A percentile compares a stretch with the other conserved stretches of the same genome.
These are phyloP conservation scores for Spergularia bocconei DNA, from an alignment of 148 eudicot species.

Conservation along the genomic window DNA sequence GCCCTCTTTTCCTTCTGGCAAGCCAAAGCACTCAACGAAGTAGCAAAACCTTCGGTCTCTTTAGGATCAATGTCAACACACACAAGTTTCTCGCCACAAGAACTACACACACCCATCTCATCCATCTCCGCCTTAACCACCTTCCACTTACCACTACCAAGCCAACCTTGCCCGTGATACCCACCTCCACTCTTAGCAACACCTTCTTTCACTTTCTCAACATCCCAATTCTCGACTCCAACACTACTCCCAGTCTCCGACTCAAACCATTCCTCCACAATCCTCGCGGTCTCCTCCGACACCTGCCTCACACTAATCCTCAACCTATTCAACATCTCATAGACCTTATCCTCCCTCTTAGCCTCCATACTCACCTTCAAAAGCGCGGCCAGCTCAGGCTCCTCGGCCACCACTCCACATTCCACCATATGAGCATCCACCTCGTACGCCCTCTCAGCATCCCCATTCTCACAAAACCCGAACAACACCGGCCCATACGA, in stretches of 20 bases:
- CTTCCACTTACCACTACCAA: constrained; percentile 84
- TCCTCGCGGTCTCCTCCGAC: constrained; percentile 55
- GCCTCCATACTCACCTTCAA: constrained; percentile 59
- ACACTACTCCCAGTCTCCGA: constrained; percentile 46
- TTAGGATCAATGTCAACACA: constrained; percentile 90
- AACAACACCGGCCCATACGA: constrained; percentile 86
- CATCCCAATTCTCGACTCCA: constrained; percentile 72
- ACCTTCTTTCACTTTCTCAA: constrained; percentile 60
- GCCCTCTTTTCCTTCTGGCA: constrained; percentile 50
- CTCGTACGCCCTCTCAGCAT: constrained; percentile 67
- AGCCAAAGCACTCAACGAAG: constrained; percentile 63
- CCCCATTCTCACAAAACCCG: constrained; percentile 62
- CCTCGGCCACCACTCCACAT: constrained; percentile 70
- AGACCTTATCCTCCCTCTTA: constrained; percentile 56
- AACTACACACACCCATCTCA: constrained; percentile 57
- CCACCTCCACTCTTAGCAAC: constrained; percentile 87
- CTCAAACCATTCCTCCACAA: constrained; percentile 73
- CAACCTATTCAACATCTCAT: constrained; percentile 78
- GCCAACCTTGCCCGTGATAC: constrained; percentile 98
- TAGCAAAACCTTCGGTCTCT: constrained; percentile 73
- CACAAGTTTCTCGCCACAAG: constrained; percentile 81
- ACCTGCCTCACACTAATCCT: constrained; percentile 75
- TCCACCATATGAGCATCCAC: constrained; percentile 77
- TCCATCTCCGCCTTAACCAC: constrained; percentile 64
- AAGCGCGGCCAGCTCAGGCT: constrained; percentile 63